phyloP scores from a whole-genome alignment of 768 basidiomycete genomes.

The Xerocomellus dryophilus region DNA sequence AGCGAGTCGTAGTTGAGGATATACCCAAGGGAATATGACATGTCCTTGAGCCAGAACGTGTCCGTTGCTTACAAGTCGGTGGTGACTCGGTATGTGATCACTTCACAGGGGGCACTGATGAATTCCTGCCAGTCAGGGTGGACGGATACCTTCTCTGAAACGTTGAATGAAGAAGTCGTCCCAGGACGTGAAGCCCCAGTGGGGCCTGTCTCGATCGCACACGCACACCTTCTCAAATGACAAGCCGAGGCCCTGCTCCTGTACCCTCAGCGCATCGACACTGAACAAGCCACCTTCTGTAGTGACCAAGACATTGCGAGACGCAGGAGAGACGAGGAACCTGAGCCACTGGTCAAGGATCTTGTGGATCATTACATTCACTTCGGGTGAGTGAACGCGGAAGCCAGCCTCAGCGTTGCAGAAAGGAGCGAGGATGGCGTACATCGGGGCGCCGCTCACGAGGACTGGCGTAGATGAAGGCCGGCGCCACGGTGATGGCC shows the following conservation, averaged over 20 bases:
- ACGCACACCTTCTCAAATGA: constrained; percentile 39
- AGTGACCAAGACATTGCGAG: constrained; percentile 39
- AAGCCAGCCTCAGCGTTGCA: constrained; percentile 20
- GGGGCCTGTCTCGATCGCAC: constrained; percentile 36
- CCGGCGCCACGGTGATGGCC: constrained; percentile 10
- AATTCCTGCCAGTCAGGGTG: no score
- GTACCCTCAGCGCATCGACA: constrained; percentile 24
- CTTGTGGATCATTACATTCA: constrained; percentile 47
- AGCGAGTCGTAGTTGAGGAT: constrained; percentile 39
- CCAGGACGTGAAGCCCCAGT: constrained; percentile 48
- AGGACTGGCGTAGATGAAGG: constrained; percentile 11
- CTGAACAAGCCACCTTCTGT: constrained; percentile 50
- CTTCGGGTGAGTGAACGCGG: constrained; percentile 31
- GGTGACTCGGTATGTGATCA: constrained; percentile 42
- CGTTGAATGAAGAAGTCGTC: constrained; percentile 53
- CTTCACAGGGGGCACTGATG: constrained; percentile 54
- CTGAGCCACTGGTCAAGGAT: constrained; percentile 49
- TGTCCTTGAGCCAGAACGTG: constrained; percentile 58
- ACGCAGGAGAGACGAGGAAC: constrained; percentile 45
- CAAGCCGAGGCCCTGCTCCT: constrained; percentile 4
- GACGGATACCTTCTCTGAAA: constrained; percentile 9
- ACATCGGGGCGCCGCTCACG: constrained; percentile 22
- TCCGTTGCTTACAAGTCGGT: constrained; percentile 40
- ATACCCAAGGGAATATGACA: constrained; percentile 57
- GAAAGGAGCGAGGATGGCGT: constrained; percentile 19